Base-by-base conservation (phyloP, 345 rosid genomes). In the Theobroma cacao region DNA sequence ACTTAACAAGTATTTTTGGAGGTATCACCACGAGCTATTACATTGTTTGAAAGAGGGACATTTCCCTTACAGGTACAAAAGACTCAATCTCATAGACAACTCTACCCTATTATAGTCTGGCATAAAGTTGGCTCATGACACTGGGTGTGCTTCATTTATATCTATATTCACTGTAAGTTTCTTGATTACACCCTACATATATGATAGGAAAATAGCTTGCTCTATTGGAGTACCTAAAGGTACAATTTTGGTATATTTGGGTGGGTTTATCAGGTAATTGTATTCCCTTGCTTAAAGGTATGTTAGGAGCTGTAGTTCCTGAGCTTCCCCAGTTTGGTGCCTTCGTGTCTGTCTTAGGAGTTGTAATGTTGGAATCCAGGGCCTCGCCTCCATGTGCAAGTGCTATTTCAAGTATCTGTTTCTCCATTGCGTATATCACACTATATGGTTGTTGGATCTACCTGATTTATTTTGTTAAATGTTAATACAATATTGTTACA, bases 261-360 rank as follows among this genome's bases (percentile, higher is more conserved):
- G 50, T 71, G 76, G 56, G 78, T 77, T 75, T 78, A 63, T 73
- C 84, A 89, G 92, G 87, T 91, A 47, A 83, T 89, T 81, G 85
- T 91, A 83, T 88, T 82, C 95, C 95, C 13, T 77, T 89, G 84
- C 89, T 91, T 78, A 91, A 90, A 82, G 91, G 92, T 79, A 85
- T 91, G 90, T 75, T 91, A 77, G 95, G 95, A 82, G 88, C 93
- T 65, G 75, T 86, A 47, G 73, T 88, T 81, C 92, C 91, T 69
- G 75, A 89, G 5, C 76, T 52, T 18, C 85, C 90, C 4, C 89
- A 92, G 91, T 84, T 86, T 86, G 91, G 93, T 58, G 90, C 87
- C 48, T 31, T 87, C 8, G 77, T 88, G 89, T 88, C 92, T 45
- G 28, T 91, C 52, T 17, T 85, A 40, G 92, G 93, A 67, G 90